Evolutionary conservation across 306 rosid genomes (phyloP).

Genomic region (Carpinus fangiana): DNA sequence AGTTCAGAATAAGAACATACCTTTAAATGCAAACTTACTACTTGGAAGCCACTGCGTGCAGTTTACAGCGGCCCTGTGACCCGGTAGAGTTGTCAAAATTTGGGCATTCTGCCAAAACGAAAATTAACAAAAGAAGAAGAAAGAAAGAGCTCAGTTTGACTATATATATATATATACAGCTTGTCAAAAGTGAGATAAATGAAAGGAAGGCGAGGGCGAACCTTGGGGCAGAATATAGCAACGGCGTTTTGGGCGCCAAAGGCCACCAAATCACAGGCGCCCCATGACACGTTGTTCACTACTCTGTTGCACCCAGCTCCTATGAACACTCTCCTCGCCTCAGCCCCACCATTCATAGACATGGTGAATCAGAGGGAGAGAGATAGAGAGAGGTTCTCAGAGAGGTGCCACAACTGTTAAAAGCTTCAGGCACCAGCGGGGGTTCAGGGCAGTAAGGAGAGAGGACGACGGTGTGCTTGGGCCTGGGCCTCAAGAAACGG

Average conservation of each 20-base stretch:
- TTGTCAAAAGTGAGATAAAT: background rate
- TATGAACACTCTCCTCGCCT: conserved; percentile 63
- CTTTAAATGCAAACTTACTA: conserved; percentile 66
- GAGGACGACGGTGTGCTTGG: no score
- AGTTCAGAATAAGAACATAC: conserved; percentile 39
- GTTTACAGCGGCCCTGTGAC: conserved; percentile 80
- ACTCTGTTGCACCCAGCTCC: conserved; percentile 95
- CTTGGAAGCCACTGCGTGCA: conserved; percentile 96
- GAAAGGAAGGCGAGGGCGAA: conserved; percentile 5
- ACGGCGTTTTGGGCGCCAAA: conserved; percentile 93
- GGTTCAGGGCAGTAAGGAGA: background rate
- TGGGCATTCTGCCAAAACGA: conserved; percentile 64
- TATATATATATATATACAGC: background rate
- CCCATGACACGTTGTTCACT: conserved; percentile 91
- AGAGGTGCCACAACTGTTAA: background rate
- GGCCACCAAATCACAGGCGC: conserved; percentile 80
- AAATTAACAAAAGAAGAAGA: conserved; percentile 6
- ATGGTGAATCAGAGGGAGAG: conserved; percentile 13
- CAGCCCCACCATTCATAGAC: conserved; percentile 35
- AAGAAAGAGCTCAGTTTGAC: background rate
- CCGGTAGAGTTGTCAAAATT: conserved; percentile 88
- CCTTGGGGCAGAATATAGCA: conserved; percentile 85
- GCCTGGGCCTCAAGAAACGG: no score
- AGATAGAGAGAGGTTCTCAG: background rate
- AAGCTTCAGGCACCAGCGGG: background rate